Base-by-base conservation (phyloP, 371 early-diverging fungal genomes). In the Parasitella parasitica region DNA sequence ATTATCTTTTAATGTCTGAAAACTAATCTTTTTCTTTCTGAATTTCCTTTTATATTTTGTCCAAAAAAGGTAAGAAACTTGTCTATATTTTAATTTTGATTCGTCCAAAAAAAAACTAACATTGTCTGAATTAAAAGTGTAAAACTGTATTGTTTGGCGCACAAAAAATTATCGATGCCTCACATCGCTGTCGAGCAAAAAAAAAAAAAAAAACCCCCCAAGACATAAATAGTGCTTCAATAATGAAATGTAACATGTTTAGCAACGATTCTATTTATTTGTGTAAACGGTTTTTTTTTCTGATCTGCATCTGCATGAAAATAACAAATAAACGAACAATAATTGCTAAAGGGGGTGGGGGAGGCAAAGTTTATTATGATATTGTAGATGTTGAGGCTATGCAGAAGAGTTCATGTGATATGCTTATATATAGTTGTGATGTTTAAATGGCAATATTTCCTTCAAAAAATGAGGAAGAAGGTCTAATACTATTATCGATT, bases 401-500 rank as follows among this genome's bases (percentile, higher is more conserved):
- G 43, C 43, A 43, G 11, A 36, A 43, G 11, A 7, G 43, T 43
- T 43, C 43, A 43, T 43, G 43, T 43, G 43, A 43, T 43, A 43
- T 43, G 43, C 16, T 43, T 22, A 43, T 41, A 20, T 43, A 43
- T 43, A 22, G 12, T 37, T 32, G 35, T 11, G 34, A 30, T 37
- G 9, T 26, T 54, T 41, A 61, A 34, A 54, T 52, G 32, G 50
- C 48, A 34, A 57, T 57, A 22, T 57, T 28, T 38, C 59, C 59
- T 48, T 65, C 59, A 18, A 65, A 48, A 9, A 58, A 49, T 13
- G 59, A 59, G 49, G 53, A 38, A 34, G 59, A 43, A 9, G 59
- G 34, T 16, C 50, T 43, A 49, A 65, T 58, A 15, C 69, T 54
- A 12, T 62, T 63, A 6, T 64, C 70, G 39, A 78, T 58, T 12